Percentiles rank a stretch among this genome's conserved stretches.
These are phyloP conservation scores for Malania oleifera DNA, from an alignment of 164 flowering plant species.

Conservation along the genomic window DNA sequence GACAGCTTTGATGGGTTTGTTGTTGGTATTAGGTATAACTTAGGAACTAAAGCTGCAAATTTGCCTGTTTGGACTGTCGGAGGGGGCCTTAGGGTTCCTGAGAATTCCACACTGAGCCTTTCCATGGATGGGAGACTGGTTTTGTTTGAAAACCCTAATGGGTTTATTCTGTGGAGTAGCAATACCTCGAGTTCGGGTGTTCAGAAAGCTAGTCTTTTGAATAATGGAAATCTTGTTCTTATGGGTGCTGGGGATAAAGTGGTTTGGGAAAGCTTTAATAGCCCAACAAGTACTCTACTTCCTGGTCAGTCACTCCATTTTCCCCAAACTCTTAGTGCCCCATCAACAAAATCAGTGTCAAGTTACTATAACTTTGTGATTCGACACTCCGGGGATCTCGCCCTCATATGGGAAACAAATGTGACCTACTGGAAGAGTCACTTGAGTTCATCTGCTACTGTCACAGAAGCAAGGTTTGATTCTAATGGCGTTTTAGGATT, in stretches of 20 bases:
- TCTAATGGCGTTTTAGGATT: slow-evolving; percentile 35
- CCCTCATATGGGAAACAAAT: slow-evolving; percentile 48
- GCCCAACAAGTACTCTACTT: slow-evolving; percentile 48
- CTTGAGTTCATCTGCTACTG: slow-evolving; percentile 21
- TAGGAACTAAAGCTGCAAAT: slow-evolving; percentile 30
- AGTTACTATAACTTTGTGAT: slow-evolving; percentile 43
- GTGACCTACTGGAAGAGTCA: slow-evolving; percentile 52
- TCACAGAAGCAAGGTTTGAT: slow-evolving; percentile 38
- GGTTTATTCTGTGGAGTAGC: slow-evolving; percentile 40
- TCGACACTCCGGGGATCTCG: slow-evolving; percentile 33
- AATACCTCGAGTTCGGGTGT: slow-evolving; percentile 44
- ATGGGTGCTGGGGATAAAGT: slow-evolving; percentile 22
- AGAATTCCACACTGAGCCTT: slow-evolving; percentile 40
- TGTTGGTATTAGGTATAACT: slow-evolving; percentile 44
- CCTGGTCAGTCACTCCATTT: slow-evolving; percentile 45
- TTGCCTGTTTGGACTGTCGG: slow-evolving; percentile 51
- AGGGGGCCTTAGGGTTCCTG: slow-evolving; percentile 42
- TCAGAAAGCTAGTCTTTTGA: slow-evolving; percentile 36
- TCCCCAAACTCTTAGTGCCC: slow-evolving; percentile 43
- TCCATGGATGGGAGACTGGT: slow-evolving; percentile 41
- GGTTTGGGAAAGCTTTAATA: slow-evolving; percentile 48
- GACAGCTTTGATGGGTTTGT: slow-evolving; percentile 30
- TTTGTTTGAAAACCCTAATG: slow-evolving; percentile 33
- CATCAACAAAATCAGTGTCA: slow-evolving; percentile 31
- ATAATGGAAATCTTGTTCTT: slow-evolving; percentile 47